A percentile compares a stretch with the other conserved stretches of the same genome.
Conservation (phyloP, 306 rosid species). For the Dalbergia cultrata region DNA sequence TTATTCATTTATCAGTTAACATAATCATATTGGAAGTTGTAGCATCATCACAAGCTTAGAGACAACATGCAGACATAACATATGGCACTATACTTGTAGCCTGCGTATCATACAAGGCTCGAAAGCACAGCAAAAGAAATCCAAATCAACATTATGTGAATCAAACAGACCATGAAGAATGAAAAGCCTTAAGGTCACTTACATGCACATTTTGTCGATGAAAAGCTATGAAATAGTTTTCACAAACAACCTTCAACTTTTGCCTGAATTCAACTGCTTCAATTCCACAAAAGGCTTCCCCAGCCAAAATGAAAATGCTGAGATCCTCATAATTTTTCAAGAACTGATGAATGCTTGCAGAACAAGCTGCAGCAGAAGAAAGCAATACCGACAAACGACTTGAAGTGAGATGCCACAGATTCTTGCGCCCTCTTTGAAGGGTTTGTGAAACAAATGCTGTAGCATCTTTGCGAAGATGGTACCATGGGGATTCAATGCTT, state of each 20-base stretch:
- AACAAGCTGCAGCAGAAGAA: conserved; percentile 84
- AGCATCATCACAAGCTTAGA: conserved; percentile 15
- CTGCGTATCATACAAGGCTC: conserved; percentile 37
- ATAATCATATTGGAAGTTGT: conserved; percentile 29
- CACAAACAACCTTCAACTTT: conserved; percentile 93
- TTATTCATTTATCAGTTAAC: conserved; percentile 16
- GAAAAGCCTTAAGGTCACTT: conserved; percentile 61
- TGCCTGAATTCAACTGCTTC: conserved; percentile 98
- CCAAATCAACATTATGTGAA: conserved; percentile 39
- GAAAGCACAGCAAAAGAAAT: conserved; percentile 27
- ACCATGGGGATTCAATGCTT: conserved; percentile 95
- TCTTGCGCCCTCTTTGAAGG: conserved; percentile 90
- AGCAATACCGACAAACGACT: conserved; percentile 95
- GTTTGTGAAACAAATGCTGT: conserved; percentile 85
- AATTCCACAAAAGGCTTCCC: conserved; percentile 97
- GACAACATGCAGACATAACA: conserved; percentile 29
- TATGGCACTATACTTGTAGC: conserved; percentile 31
- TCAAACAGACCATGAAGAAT: conserved; percentile 31
- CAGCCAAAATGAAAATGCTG: conserved; percentile 84
- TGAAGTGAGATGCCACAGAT: conserved; percentile 96
- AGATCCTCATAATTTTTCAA: conserved; percentile 97
- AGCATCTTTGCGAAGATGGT: conserved; percentile 91
- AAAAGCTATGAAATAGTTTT: conserved; percentile 86
- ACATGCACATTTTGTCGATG: conserved; percentile 95
- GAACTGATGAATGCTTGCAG: conserved; percentile 94